Evolutionary conservation across 345 rosid genomes (phyloP).

Genomic region (Ricinus communis): DNA sequence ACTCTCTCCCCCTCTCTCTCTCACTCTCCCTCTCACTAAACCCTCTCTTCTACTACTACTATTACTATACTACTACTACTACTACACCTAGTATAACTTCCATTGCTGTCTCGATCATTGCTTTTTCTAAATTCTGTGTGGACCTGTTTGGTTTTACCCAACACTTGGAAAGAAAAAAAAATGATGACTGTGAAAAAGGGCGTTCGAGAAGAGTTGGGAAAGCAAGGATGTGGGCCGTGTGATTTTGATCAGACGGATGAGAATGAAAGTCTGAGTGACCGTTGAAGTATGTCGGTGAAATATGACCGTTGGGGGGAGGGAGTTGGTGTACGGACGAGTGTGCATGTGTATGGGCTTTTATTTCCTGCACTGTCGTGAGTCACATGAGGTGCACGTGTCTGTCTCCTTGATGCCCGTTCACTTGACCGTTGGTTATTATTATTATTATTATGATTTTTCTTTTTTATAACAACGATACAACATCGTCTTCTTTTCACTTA

Average conservation of each 20-base stretch:
- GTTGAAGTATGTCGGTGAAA: slow-evolving; percentile 85
- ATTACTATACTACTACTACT: slow-evolving; percentile 15
- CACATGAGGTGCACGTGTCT: slow-evolving; percentile 56
- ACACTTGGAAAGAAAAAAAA: slow-evolving; percentile 3
- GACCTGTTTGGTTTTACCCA: slow-evolving; percentile 25
- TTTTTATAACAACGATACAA: no score
- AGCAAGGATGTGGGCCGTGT: slow-evolving; percentile 37
- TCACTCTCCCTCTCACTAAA: slow-evolving; percentile 2
- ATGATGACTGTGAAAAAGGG: slow-evolving; percentile 15
- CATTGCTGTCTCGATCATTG: slow-evolving; percentile 39
- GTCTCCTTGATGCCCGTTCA: slow-evolving; percentile 39
- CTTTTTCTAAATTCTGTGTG: slow-evolving; percentile 31
- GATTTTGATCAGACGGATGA: slow-evolving; percentile 63
- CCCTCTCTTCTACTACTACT: slow-evolving; percentile 24
- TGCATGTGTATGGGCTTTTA: slow-evolving; percentile 14
- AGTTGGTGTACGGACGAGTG: slow-evolving; percentile 52
- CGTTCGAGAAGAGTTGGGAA: slow-evolving; percentile 37
- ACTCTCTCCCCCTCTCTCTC: slow-evolving; percentile 12
- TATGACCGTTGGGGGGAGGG: slow-evolving; percentile 76
- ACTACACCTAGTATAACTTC: slow-evolving; percentile 21
- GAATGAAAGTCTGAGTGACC: slow-evolving; percentile 56
- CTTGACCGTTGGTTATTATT: slow-evolving; percentile 48
- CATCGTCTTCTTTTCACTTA: neutral
- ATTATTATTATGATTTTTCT: no score
- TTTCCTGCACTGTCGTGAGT: neutral